Base-by-base conservation (phyloP, 2,329 filamentous ascomycete species). In the Magnaporthiopsis poae region DNA sequence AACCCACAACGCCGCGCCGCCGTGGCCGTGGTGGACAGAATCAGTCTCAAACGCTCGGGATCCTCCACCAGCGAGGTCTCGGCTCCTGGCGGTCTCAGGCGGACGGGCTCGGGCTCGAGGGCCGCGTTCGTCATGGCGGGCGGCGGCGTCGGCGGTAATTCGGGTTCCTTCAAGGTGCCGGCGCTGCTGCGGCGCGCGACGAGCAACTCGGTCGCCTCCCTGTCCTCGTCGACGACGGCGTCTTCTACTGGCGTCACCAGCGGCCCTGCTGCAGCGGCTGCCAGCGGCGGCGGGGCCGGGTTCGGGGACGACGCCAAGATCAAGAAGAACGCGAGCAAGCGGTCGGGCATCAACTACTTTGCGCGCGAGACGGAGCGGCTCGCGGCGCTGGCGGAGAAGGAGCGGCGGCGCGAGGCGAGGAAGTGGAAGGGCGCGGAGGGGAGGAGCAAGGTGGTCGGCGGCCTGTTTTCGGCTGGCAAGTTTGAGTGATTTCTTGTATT, bases 1-100 rank as follows among this genome's bases (percentile, higher is more conserved):
- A 71, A 78, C 75, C 67, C 78, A 69, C 67, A 77, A 71, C 65
- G 75, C 12, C 73, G 76, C 12, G 75, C 79, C 25, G 81, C 92
- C 65, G 85, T 94, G 63, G 81, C 92, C 65, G 85, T 94, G 63
- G 86, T 94, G 63, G 90, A 96, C 76, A 89, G 91, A 66, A 88
- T 94, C 69, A 84, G 82, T 27, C 81, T 92, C 52, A 90, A 89
- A 73, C 87, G 89, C 61, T 77, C 77, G 67, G 67, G 69, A 60
- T 77, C 77, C 25, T 2, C 69, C 74, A 25, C 21, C 33, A 63
- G 35, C 12, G 61, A 63, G 8, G 13, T 69, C 1, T 69, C 71
- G 31, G 69, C 69, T 31, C 73, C 76, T 60, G 69, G 74, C 65
- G 71, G 74, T 36, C 72, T 72, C 56, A 71, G 73, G 27, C 46